Evolutionary conservation across 192 early-diverging fungal genomes (phyloP).

Genomic region (Geosiphon pyriformis): DNA sequence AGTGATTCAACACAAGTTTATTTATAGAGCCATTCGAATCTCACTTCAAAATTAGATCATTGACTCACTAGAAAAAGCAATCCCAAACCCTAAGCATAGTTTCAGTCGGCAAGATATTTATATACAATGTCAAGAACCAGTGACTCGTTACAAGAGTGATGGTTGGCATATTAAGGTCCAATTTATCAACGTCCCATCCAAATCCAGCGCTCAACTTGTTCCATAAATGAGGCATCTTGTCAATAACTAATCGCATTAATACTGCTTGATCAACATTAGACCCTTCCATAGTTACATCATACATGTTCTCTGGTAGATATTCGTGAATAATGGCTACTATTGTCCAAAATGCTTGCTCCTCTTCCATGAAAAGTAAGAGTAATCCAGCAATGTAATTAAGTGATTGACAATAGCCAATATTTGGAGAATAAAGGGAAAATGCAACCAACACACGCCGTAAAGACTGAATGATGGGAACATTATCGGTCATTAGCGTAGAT

Average conservation of each 20-base stretch:
- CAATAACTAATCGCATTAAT: constrained; percentile 51
- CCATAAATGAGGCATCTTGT: constrained; percentile 47
- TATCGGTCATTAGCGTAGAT: constrained; percentile 35
- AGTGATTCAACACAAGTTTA: too few relatives aligned
- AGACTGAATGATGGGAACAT: constrained; percentile 46
- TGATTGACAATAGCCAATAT: constrained; percentile 81
- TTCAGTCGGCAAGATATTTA: constrained; percentile 72
- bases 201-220: constrained; percentile 36
- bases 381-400: constrained; percentile 76
- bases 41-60: too few relatives aligned
- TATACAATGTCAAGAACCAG: constrained; percentile 80
- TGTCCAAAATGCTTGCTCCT: constrained; percentile 77
- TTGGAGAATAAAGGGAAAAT: constrained; percentile 63
- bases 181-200: constrained; percentile 43
- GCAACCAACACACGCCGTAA: constrained; percentile 64
- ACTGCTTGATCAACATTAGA: constrained; percentile 68
- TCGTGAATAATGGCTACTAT: constrained; percentile 69
- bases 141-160: constrained; percentile 73
- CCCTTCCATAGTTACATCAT: constrained; percentile 69
- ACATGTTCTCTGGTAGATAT: constrained; percentile 68
- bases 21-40: too few relatives aligned
- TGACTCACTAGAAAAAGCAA: constrained; percentile 61
- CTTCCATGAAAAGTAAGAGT: constrained; percentile 64
- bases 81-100: constrained; percentile 79
- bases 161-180: constrained; percentile 51